These are phyloP conservation scores for Xylaria nigripes DNA, from an alignment of 495 filamentous ascomycete genomes.

Conservation along the genomic window DNA sequence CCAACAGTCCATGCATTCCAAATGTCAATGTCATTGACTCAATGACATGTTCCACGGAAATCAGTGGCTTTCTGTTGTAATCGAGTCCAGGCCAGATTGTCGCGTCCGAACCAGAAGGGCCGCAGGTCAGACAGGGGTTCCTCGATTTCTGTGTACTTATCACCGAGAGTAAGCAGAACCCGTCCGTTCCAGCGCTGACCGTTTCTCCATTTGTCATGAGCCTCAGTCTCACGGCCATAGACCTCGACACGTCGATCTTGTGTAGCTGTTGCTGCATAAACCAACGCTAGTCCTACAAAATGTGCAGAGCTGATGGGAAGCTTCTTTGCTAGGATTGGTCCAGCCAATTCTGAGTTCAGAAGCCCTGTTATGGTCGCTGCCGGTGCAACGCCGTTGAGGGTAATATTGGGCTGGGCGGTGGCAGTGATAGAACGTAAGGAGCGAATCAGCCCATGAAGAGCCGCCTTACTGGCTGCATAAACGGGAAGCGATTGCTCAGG, in stretches of 20 bases:
- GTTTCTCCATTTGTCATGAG: not conserved
- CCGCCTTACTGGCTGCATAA: slow-evolving; percentile 23
- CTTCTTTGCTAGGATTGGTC: slow-evolving; percentile 16
- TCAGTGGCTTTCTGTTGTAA: slow-evolving; percentile 20
- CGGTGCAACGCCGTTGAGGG: slow-evolving; percentile 29
- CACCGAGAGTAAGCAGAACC: slow-evolving; percentile 24
- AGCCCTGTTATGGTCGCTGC: slow-evolving; percentile 24
- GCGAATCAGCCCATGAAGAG: slow-evolving; percentile 18
- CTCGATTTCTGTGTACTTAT: slow-evolving; percentile 28
- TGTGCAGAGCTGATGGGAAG: slow-evolving; percentile 23
- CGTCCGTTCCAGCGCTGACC: slow-evolving; percentile 26
- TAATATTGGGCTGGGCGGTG: slow-evolving; percentile 17
- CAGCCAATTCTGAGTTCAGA: slow-evolving; percentile 17
- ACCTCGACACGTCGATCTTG: slow-evolving; percentile 16
- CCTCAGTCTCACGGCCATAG: slow-evolving; percentile 14
- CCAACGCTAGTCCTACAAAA: slow-evolving; percentile 23
- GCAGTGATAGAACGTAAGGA: slow-evolving; percentile 15
- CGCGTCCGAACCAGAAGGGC: slow-evolving; percentile 22
- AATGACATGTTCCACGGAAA: not conserved
- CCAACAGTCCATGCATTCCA: too few species aligned
- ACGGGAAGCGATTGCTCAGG: slow-evolving; percentile 24
- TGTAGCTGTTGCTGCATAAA: slow-evolving; percentile 26
- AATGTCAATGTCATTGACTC: too few species aligned
- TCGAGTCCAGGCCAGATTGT: slow-evolving; percentile 15
- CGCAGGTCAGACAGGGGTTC: slow-evolving; percentile 19